Evolutionary conservation across 805 yeast species (phyloP).

Genomic region (Diddensiella santjacobensis): DNA sequence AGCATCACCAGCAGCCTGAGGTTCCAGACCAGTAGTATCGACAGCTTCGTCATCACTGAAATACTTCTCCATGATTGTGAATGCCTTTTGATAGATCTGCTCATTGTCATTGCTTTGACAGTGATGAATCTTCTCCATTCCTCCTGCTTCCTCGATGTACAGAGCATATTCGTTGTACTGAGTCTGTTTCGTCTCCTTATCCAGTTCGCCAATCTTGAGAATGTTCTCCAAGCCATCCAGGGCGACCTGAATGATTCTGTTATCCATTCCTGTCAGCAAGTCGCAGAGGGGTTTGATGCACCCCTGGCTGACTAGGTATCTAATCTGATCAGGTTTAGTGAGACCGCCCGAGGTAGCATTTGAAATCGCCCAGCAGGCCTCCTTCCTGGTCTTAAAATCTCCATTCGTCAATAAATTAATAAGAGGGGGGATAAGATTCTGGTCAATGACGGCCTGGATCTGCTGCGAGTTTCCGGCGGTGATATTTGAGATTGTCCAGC

Average conservation of each 20-base stretch:
- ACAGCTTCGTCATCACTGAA: constrained; percentile 72
- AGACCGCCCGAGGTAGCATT: constrained; percentile 97
- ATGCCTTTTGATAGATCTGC: constrained; percentile 88
- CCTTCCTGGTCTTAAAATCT: constrained; percentile 94
- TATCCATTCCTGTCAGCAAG: constrained; percentile 79
- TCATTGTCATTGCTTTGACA: constrained; percentile 91
- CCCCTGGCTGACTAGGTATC: constrained; percentile 90
- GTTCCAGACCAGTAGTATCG: constrained; percentile 60
- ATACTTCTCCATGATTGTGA: constrained; percentile 82
- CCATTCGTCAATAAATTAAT: constrained; percentile 74
- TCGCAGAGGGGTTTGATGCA: constrained; percentile 97
- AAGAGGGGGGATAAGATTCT: constrained; percentile 88
- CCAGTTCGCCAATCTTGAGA: constrained; percentile 89
- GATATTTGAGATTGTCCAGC: constrained; percentile 98
- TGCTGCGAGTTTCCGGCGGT: constrained; percentile 96
- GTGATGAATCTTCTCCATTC: constrained; percentile 91
- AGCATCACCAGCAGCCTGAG: constrained; percentile 75
- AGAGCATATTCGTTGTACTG: constrained; percentile 81
- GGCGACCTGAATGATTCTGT: constrained; percentile 89
- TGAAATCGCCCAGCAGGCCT: constrained; percentile 99
- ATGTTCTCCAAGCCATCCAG: constrained; percentile 94
- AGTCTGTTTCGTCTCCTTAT: constrained; percentile 69
- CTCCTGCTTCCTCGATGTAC: constrained; percentile 96
- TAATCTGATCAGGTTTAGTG: constrained; percentile 85
- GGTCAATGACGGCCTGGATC: constrained; percentile 94